Evolutionary conservation across 306 rosid species (phyloP).

Genomic region (Prunus mongolica): DNA sequence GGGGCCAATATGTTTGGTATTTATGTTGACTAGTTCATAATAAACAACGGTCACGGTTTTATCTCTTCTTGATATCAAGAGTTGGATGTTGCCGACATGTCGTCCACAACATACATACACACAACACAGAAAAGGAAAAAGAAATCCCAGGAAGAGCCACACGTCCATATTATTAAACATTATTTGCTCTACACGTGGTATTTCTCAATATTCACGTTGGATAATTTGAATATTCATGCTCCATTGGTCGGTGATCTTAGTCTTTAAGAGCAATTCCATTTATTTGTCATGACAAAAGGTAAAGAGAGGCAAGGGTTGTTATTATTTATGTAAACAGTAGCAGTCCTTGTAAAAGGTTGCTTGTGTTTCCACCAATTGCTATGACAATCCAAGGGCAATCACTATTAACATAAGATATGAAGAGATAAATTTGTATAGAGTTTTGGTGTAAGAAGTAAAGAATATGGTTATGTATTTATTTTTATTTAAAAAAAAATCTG

Average conservation of each 20-base stretch:
- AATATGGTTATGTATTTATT: too few species aligned
- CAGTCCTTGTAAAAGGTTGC: accelerated
- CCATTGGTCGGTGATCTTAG: too few species aligned
- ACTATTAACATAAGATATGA: too few species aligned
- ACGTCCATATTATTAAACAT: neutral
- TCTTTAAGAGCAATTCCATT: accelerated
- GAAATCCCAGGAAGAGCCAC: too few species aligned
- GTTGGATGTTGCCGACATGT: constrained; percentile 4
- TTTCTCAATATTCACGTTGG: neutral
- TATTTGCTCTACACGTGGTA: constrained; percentile 11
- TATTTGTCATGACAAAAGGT: too few species aligned
- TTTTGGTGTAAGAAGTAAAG: too few species aligned
- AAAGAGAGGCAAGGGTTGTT: too few species aligned
- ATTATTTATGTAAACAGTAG: accelerated
- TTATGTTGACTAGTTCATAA: neutral
- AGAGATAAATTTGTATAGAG: too few species aligned
- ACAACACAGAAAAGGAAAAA: too few species aligned
- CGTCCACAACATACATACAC: neutral
- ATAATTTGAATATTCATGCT: neutral
- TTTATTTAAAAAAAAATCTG: too few species aligned
- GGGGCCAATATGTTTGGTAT: neutral
- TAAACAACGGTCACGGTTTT: constrained; percentile 10
- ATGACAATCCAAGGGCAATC: too few species aligned
- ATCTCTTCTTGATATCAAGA: neutral
- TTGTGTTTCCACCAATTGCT: too few species aligned